Base-by-base conservation (phyloP, 164 flowering plant genomes). In the Echeveria elegans region DNA sequence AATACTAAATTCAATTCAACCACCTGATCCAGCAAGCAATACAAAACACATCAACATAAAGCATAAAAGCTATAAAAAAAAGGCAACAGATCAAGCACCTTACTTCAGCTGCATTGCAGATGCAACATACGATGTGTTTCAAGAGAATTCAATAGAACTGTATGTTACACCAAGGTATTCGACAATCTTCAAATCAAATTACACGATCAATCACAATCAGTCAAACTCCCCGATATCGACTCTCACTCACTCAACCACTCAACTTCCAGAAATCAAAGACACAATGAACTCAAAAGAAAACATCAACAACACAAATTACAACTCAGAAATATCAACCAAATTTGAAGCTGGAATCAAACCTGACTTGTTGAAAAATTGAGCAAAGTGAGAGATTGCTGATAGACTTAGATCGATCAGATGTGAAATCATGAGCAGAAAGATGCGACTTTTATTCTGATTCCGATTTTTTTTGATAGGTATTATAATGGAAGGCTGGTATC, bases 271-370 rank as follows among this genome's bases (percentile, higher is more conserved):
- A 50, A n/a, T n/a, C 10, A 16, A n/a, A n/a, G 26, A 50, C 6
- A 5, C 56, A 50, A 50, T 4, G 5, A 50, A 50, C 47, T 12
- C 47, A 15, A 50, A 50, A n/a, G 7, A 50, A 50, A 14, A 11
- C 47, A 12, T 4, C 47, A 43, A 43, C 16, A 15, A 43, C 47
- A 43, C 47, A 11, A 43, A 43, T 43, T 43, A 43, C 15, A 43
- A 43, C 47, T 12, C 18, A 4, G 16, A 43, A 43, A 1, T 16
- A 12, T 12, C 26, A n/a, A 5, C 26, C 9, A 50, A 50, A 50
- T 50, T 23, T 50, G 56, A 50, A 23, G 56, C 56, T 43, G 56
- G 21, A 50, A 50, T 50, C 56, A n/a, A 21, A 50, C 56, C 56
- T 50, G 10, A 10, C 48, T 16, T 43, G 24, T 23, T 5, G 26